Base-by-base conservation (phyloP, 306 rosid species). In the Gleditsia sinensis region DNA sequence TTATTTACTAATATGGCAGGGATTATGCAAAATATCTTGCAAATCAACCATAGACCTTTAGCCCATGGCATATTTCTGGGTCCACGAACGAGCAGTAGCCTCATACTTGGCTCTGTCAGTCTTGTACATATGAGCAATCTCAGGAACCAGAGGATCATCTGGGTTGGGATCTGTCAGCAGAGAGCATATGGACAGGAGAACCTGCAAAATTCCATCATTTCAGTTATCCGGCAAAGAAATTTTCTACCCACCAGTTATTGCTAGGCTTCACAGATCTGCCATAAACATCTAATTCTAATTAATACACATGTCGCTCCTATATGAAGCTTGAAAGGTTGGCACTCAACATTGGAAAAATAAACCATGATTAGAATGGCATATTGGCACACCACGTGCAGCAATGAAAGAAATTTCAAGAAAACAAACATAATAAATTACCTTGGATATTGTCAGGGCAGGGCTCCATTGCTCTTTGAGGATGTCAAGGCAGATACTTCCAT, bases 161-260 rank as follows among this genome's bases (percentile, higher is more conserved):
- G 90, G 90, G 78, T 86, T 86, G 63, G 90, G 90, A 81, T 86
- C 90, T 8, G 90, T 86, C 74, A 86, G 79, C 81, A 86, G 83
- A 0, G 91, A 86, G 83, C 90, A 86, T 72, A 86, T 86, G 11
- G 90, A 86, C 37, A 86, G 90, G 4, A 86, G 86, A 20, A 83
- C 88, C 90, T 86, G 84, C 76, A 83, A 72, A 46, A 61, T 24
- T n/a, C 45, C 70, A 69, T 34, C n/a, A 46, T 36, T 42, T 32
- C 61, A 76, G 42, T 33, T 33, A 21, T 9, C 28, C 32, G 39
- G 13, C 36, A 21, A 9, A 28, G 5, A 57, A 58, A 21, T 2
- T 65, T 45, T 66, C 54, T 7, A 14, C 56, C 12, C 12, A 45
- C 7, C 11, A 3, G 2, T 25, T 57, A 28, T 46, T 33, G 27